phyloP scores from a whole-genome alignment of 306 rosid species.

The Prinsepia uniflora region DNA sequence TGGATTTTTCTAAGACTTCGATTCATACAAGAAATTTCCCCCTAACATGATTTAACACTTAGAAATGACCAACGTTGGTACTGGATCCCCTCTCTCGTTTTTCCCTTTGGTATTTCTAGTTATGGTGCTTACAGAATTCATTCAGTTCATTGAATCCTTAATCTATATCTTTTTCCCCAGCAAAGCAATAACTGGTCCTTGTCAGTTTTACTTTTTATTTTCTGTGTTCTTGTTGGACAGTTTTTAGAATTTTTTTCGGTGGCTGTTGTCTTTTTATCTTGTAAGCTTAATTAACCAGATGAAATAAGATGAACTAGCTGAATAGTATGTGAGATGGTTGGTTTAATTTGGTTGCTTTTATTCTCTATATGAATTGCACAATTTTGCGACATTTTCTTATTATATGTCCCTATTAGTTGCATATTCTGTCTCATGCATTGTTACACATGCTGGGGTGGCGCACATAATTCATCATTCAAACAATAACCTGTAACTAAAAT shows the following conservation, averaged over 20 bases:
- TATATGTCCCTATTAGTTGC: neutral
- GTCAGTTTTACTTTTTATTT: neutral
- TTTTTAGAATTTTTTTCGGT: neutral
- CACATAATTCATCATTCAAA: neutral
- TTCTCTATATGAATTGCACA: neutral
- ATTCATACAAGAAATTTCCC: neutral
- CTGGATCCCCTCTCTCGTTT: neutral
- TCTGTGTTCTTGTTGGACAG: neutral
- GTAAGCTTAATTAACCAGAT: too few species aligned
- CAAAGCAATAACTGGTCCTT: neutral
- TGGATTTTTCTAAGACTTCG: neutral
- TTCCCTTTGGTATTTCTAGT: neutral
- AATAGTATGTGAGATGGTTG: neutral
- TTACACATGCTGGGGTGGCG: neutral
- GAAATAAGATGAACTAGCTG: neutral
- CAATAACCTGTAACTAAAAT: constrained; percentile 6
- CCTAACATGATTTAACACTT: neutral
- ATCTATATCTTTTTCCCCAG: neutral
- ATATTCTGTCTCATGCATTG: neutral
- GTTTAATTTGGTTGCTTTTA: neutral
- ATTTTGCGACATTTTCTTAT: neutral
- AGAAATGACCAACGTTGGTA: neutral
- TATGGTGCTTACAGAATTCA: neutral
- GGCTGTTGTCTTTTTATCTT: neutral
- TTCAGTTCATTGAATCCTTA: neutral